Percentiles rank a stretch among this genome's conserved stretches.
Evolutionary conservation across 2,329 filamentous ascomycete species (phyloP).

Genomic region (Purpureocillium lavendulum): DNA sequence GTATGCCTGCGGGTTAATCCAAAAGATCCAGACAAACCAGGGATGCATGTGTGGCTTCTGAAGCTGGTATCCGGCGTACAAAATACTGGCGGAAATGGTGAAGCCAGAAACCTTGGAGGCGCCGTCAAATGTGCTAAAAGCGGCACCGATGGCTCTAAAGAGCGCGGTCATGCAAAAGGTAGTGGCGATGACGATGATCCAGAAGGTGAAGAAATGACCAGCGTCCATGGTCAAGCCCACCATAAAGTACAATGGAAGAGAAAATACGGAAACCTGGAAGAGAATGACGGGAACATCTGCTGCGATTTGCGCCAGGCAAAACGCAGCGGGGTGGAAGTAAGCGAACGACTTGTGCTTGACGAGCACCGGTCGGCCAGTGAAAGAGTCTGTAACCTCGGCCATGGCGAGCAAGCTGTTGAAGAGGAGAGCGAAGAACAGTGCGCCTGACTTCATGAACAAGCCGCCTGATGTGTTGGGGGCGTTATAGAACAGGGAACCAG

Average conservation of each 20-base stretch:
- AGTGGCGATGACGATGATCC: constrained; percentile 40
- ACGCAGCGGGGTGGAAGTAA: constrained; percentile 47
- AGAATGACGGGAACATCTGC: constrained; percentile 48
- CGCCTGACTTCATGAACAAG: constrained; percentile 55
- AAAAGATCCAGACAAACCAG: constrained; percentile 56
- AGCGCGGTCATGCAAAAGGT: constrained; percentile 51
- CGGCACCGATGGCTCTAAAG: constrained; percentile 47
- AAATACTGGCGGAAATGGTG: constrained; percentile 40
- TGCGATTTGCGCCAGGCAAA: constrained; percentile 48
- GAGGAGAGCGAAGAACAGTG: constrained; percentile 56
- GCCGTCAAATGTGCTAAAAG: constrained; percentile 47
- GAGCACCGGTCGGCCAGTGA: constrained; percentile 49
- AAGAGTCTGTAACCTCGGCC: constrained; percentile 58
- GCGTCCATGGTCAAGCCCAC: constrained; percentile 44
- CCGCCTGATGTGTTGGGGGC: constrained; percentile 48
- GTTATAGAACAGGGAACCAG: constrained; percentile 61
- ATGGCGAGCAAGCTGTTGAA: constrained; percentile 55
- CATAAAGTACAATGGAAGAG: constrained; percentile 57
- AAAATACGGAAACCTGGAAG: constrained; percentile 50
- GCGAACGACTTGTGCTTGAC: constrained; percentile 51
- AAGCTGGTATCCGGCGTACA: constrained; percentile 60
- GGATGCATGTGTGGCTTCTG: constrained; percentile 52
- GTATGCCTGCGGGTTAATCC: constrained; percentile 61
- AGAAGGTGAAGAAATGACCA: constrained; percentile 53
- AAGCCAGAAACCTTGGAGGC: constrained; percentile 50